These are phyloP conservation scores for Trametopsis cervina DNA, from an alignment of 768 basidiomycete species.

Conservation along the genomic window DNA sequence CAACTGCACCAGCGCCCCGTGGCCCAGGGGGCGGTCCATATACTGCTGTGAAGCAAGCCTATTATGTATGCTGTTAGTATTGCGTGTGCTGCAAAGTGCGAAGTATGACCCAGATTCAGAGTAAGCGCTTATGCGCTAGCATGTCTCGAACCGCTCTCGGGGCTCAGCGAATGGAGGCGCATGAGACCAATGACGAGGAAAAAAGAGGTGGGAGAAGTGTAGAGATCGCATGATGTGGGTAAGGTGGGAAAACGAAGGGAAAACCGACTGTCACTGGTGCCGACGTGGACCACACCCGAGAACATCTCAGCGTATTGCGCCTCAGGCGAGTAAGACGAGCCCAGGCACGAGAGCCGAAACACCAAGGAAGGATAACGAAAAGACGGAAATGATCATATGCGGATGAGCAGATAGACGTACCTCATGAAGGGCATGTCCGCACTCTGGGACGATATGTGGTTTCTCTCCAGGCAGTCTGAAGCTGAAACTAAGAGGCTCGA, in stretches of 20 bases:
- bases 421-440: conserved; percentile 96
- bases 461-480: conserved; percentile 95
- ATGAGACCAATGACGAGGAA: too few species aligned
- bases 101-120: too few species aligned
- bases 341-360: not conserved
- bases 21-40: conserved; percentile 80
- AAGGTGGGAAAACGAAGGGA: too few species aligned
- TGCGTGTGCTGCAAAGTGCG: too few species aligned
- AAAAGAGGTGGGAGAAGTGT: too few species aligned
- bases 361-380: not conserved
- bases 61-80: not conserved
- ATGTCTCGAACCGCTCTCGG: too few species aligned
- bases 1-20: conserved; percentile 40
- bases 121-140: too few species aligned
- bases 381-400: not conserved
- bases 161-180: too few species aligned
- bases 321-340: not conserved
- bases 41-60: conserved; percentile 96
- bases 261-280: too few species aligned
- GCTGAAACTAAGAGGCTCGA: conserved; percentile 89
- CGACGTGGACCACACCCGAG: too few species aligned
- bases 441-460: conserved; percentile 94
- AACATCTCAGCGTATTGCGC: too few species aligned
- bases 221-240: too few species aligned
- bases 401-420: conserved; percentile 31